Percentiles rank a stretch among this genome's conserved stretches.
Evolutionary conservation across 1,284 basidiomycete genomes (phyloP).

Genomic region (Ganoderma resinaceum): DNA sequence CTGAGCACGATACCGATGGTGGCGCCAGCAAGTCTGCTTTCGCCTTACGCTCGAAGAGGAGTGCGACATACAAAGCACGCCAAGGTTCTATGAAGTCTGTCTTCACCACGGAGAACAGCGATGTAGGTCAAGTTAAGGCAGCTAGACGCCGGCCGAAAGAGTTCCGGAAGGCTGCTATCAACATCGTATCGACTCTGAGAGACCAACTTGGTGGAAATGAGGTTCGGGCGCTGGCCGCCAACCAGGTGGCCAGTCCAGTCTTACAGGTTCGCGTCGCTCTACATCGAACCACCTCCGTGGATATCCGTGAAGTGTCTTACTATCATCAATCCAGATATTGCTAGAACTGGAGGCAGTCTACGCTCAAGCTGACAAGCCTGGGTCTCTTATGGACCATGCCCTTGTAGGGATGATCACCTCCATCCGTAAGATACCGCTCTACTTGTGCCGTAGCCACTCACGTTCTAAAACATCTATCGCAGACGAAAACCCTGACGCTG

Average conservation of each 20-base stretch:
- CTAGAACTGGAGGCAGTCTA: constrained; percentile 80
- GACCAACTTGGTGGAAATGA: constrained; percentile 72
- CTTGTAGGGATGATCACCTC: constrained; percentile 82
- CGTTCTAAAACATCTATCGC: background rate
- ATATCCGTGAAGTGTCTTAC: background rate
- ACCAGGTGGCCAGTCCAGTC: constrained; percentile 83
- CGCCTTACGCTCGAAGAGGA: constrained; percentile 76
- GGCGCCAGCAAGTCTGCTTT: constrained; percentile 40
- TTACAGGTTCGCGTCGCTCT: constrained; percentile 63
- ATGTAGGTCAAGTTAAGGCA: constrained; percentile 45
- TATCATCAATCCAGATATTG: constrained; percentile 61
- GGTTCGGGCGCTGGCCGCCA: constrained; percentile 81
- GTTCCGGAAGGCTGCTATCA: constrained; percentile 58
- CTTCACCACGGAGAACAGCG: constrained; percentile 56
- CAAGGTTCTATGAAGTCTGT: constrained; percentile 81
- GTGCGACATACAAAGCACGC: constrained; percentile 75
- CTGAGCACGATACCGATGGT: constrained; percentile 40
- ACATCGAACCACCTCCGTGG: background rate
- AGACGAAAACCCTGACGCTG: constrained; percentile 46
- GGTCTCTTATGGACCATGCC: constrained; percentile 84
- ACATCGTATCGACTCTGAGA: constrained; percentile 62
- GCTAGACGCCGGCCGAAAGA: constrained; percentile 51
- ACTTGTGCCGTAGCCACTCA: constrained; percentile 1
- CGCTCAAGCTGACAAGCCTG: constrained; percentile 61
- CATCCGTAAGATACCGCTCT: constrained; percentile 53